A percentile compares a stretch with the other conserved stretches of the same genome.
Evolutionary conservation across 1,284 basidiomycete species (phyloP).

Genomic region (Tilletiopsis washingtonensis): DNA sequence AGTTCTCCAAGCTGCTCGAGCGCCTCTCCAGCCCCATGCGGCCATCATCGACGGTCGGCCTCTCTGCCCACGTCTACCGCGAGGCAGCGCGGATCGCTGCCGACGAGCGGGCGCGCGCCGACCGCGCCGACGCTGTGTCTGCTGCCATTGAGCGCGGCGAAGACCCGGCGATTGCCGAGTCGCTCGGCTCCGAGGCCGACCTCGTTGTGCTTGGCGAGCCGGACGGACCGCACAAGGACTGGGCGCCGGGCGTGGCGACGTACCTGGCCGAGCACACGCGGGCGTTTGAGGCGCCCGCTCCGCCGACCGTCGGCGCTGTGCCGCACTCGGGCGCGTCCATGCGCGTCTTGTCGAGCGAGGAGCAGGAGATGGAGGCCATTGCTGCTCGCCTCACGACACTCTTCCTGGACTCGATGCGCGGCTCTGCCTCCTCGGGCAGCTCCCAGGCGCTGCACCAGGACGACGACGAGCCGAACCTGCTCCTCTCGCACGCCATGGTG

Average conservation of each 20-base stretch:
- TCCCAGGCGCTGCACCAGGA: conserved; percentile 1
- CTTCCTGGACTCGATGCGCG: neutral
- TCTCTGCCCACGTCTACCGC: conserved; percentile 19
- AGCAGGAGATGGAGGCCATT: conserved; percentile 2
- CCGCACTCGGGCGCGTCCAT: neutral
- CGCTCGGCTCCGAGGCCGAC: conserved; percentile 42
- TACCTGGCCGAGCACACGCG: conserved; percentile 36
- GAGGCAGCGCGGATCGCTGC: conserved; percentile 24
- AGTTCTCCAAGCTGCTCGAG: conserved; percentile 26
- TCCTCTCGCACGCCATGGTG: conserved; percentile 41
- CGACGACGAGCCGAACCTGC: conserved; percentile 38
- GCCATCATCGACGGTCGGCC: neutral
- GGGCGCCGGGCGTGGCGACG: conserved; percentile 41
- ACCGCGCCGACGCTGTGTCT: conserved; percentile 35
- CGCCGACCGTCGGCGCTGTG: neutral
- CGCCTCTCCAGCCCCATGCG: conserved; percentile 5
- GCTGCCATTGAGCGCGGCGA: conserved; percentile 41
- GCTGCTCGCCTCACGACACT: neutral
- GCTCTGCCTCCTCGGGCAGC: neutral
- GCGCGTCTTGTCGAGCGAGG: neutral
- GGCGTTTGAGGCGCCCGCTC: conserved; percentile 32
- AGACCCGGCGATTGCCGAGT: conserved; percentile 31
- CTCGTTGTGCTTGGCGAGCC: conserved; percentile 44
- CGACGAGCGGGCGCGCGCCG: conserved; percentile 23
- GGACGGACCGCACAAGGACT: conserved; percentile 28